Conservation (phyloP, 176 grass and related monocot species). For the Carex pumila region DNA sequence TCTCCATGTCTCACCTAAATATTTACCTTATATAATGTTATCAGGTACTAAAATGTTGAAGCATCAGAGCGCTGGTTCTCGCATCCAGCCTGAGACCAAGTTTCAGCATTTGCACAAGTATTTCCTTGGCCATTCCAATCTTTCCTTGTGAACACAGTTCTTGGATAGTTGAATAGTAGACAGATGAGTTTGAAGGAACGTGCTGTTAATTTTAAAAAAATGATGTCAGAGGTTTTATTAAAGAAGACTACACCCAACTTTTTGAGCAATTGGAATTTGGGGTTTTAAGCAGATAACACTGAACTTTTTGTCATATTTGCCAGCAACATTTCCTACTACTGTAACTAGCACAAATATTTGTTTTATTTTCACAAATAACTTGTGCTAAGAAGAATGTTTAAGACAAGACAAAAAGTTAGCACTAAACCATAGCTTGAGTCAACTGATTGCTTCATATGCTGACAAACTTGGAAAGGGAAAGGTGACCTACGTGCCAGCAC, state of each 20-base stretch:
- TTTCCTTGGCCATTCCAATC: constrained; percentile 41
- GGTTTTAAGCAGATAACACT: background rate
- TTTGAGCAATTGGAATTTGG: background rate
- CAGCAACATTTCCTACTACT: background rate
- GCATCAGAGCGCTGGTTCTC: constrained; percentile 69
- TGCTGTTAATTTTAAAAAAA: constrained; percentile 21
- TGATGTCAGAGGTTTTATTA: background rate
- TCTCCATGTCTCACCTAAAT: background rate
- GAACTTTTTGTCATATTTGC: background rate
- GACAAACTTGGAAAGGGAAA: background rate
- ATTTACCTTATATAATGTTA: background rate
- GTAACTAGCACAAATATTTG: background rate
- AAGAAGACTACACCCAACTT: background rate
- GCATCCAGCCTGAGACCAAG: constrained; percentile 62
- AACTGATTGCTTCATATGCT: background rate
- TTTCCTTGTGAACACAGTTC: constrained; percentile 70
- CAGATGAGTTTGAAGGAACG: constrained; percentile 46
- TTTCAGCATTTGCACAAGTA: constrained; percentile 52
- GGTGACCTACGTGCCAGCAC: background rate
- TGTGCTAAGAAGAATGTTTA: background rate
- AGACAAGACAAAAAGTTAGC: background rate
- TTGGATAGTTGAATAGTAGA: constrained; percentile 67
- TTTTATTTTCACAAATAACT: background rate
- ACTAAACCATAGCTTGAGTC: background rate
- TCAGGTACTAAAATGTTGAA: constrained; percentile 38